Evolutionary conservation across 164 flowering plant genomes (phyloP), one percentile per base, ranked within the genome.

Genomic region (Chloranthus sessilifolius): DNA sequence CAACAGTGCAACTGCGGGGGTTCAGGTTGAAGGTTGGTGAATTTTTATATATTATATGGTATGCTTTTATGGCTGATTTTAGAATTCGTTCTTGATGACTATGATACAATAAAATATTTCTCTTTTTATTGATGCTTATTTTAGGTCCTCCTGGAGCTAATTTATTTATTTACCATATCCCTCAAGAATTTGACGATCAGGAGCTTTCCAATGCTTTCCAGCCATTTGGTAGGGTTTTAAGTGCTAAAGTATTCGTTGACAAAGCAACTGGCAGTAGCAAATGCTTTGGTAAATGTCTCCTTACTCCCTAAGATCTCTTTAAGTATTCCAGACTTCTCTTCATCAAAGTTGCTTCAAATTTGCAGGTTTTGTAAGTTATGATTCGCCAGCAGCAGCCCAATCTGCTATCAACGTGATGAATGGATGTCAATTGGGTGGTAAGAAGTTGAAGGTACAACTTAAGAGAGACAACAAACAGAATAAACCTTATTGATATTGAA

Each of bases 91-190:
- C 21, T 45, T 57, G 25, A 25, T 50, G 35, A 31, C 30, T 56
- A 17, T 46, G 54, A 21, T 17, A 40, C n/a, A 33, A 35, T 28
- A 36, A 26, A 47, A 8, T 45, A 28, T 50, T 50, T 1, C 30
- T 22, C 21, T 15, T 67, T 5, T 23, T 36, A 14, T 53, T 56
- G 35, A 46, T n/a, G n/a, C n/a, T n/a, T n/a, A n/a, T n/a, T 20
- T 41, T 74, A 94, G 99, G 99, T 72, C 99, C 99, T 52, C 88
- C 88, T 57, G 99, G 99, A 47, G 91, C 99, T 29, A 94, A 94
- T 74, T 59, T 94, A 60, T 94, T 94, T 68, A 89, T 94, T 21
- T 94, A 89, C 74, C 95, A 94, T 63, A 94, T 94, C 59, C 99
- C 99, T 63, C 95, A 85, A 87, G 99, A 94, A 64, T 94, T 75